Base-by-base conservation (phyloP, 2,329 filamentous ascomycete species). In the Cordyceps farinosa region DNA sequence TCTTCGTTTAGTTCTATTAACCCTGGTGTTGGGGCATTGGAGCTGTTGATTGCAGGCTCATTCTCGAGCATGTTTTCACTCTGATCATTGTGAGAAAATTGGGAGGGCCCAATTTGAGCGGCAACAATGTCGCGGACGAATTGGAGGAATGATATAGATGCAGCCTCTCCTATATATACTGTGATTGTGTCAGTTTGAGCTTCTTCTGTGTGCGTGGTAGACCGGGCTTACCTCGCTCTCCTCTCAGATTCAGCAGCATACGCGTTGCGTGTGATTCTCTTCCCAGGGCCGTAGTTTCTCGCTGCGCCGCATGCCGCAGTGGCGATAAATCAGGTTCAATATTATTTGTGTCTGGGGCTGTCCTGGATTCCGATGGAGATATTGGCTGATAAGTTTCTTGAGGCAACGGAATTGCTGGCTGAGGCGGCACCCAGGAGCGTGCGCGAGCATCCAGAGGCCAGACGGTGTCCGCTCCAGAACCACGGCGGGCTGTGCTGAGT, bases 81-180 rank as follows among this genome's bases (percentile, higher is more conserved):
- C 47, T 77, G 77, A 27, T 78, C 74, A 67, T 78, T 80, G 62
- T 84, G 77, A 0, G 83, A 82, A 68, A 85, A 85, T 17, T 78
- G 76, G 0, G 82, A 84, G 1, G 82, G 81, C 0, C 82, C 83
- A 61, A 84, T 82, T 64, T 83, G 77, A 38, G 80, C 78, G 10
- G 78, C 78, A 66, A 80, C 69, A 2, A 76, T 77, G 13, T 80
- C 75, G 15, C 82, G 77, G 15, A 84, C 74, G 42, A 84, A 77
- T 63, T 85, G 82, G 1, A 86, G 71, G 63, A 86, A 86, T 0
- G 84, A 85, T 15, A 87, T 72, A 0, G 81, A 79, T 1, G 81
- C 80, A 10, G 78, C 79, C n/a, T 78, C 74, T n/a, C 80, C 78
- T 54, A 82, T 75, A 56, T 79, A 83, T 0, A 83, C 78, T 82